Conservation (phyloP, 495 filamentous ascomycete species). For the Hypoxylon subgilvum region DNA sequence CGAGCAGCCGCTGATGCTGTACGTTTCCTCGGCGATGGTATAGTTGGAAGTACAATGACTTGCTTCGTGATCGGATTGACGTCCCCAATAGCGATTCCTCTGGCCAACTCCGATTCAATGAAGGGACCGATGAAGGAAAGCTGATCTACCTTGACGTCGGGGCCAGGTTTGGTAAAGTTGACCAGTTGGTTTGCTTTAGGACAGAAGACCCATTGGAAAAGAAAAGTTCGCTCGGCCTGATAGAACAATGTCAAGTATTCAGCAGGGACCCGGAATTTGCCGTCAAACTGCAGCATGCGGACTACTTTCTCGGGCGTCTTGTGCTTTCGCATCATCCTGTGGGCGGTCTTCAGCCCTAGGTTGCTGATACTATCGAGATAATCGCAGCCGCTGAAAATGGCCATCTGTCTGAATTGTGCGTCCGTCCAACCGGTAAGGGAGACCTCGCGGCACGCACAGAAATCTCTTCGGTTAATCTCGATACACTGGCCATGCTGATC, state of each 20-base stretch:
- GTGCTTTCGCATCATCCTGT: constrained; percentile 86
- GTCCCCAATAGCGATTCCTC: constrained; percentile 80
- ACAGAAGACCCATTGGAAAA: constrained; percentile 93
- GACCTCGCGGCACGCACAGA: constrained; percentile 85
- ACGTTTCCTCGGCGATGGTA: constrained; percentile 47
- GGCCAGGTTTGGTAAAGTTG: constrained; percentile 68
- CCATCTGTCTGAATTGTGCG: constrained; percentile 89
- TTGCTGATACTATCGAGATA: constrained; percentile 83
- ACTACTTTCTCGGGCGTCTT: constrained; percentile 84
- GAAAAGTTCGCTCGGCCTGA: constrained; percentile 88
- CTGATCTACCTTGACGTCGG: constrained; percentile 64
- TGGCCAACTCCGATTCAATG: constrained; percentile 71
- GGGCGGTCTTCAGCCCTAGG: constrained; percentile 91
- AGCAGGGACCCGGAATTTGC: constrained; percentile 76
- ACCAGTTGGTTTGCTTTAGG: constrained; percentile 72
- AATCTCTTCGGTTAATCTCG: constrained; percentile 86
- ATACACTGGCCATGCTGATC: constrained; percentile 92
- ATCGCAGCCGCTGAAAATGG: constrained; percentile 97
- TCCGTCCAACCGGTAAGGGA: constrained; percentile 92
- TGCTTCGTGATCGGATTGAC: constrained; percentile 88
- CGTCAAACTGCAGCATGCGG: constrained; percentile 82
- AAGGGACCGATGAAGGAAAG: constrained; percentile 80
- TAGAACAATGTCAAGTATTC: constrained; percentile 79
- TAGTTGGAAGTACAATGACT: constrained; percentile 57
- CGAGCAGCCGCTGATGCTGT: constrained; percentile 40